Conservation (phyloP, 2,329 filamentous ascomycete genomes). For the Dothiorella sarmentorum region DNA sequence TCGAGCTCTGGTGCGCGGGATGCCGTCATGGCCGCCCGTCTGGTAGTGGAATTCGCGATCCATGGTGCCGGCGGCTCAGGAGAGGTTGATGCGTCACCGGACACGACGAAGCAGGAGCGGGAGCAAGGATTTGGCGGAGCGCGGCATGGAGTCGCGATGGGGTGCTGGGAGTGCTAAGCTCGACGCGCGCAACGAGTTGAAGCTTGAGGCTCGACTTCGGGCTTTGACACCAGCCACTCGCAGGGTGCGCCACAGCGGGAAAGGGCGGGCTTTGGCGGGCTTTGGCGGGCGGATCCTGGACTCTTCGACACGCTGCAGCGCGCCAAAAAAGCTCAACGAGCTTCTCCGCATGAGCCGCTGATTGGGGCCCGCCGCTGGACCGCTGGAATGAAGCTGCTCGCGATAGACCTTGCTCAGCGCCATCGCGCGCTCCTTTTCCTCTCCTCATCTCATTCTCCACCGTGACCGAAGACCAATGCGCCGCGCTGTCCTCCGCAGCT, state of each 20-base stretch:
- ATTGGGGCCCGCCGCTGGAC: constrained; percentile 14
- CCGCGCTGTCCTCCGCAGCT: neutral
- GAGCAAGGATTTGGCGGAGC: neutral
- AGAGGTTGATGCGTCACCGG: neutral
- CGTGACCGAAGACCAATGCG: constrained; percentile 10
- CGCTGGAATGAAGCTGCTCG: constrained; percentile 7
- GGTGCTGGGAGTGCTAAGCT: neutral
- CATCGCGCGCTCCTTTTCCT: no score
- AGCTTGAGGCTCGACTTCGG: constrained; percentile 7
- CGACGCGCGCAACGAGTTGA: neutral
- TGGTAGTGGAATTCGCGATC: constrained; percentile 35
- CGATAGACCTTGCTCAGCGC: neutral
- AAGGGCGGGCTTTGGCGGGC: neutral
- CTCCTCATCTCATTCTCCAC: neutral
- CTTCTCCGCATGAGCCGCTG: neutral
- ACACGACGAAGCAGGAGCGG: neutral
- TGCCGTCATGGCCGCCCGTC: constrained; percentile 17
- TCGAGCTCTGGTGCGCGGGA: constrained; percentile 18
- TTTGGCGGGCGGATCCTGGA: neutral
- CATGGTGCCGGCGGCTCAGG: constrained; percentile 24
- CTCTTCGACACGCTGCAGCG: neutral
- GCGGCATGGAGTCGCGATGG: neutral
- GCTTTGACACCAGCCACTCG: neutral
- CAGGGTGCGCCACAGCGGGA: neutral
- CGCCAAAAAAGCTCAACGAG: constrained; percentile 13